These are phyloP conservation scores for Pleurotus eryngii DNA, from an alignment of 768 basidiomycete species.

Conservation along the genomic window DNA sequence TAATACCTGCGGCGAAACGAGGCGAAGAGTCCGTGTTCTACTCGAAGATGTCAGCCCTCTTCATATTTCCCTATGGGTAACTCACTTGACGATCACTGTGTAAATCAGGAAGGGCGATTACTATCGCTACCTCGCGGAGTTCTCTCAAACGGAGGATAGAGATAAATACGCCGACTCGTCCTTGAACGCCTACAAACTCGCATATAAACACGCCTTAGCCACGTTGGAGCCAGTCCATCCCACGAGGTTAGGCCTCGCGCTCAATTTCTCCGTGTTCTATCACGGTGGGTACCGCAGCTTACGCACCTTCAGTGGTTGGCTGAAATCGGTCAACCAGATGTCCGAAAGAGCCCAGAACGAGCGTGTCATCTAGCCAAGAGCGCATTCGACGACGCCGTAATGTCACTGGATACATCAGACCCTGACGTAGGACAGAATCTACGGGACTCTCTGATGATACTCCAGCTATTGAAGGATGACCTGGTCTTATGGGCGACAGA, in stretches of 20 bases:
- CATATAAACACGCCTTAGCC: slow-evolving; percentile 77
- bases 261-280: slow-evolving; percentile 95
- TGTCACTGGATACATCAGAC: slow-evolving; percentile 50
- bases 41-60: slow-evolving; percentile 88
- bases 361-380: slow-evolving; percentile 89
- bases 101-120: slow-evolving; percentile 19
- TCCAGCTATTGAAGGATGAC: slow-evolving; percentile 83
- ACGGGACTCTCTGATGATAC: slow-evolving; percentile 78
- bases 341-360: slow-evolving; percentile 78
- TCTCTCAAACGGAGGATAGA: slow-evolving; percentile 69
- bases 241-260: slow-evolving; percentile 81
- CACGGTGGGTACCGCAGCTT: slow-evolving; percentile 40
- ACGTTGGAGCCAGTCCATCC: slow-evolving; percentile 80
- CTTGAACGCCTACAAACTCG: slow-evolving; percentile 80
- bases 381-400: slow-evolving; percentile 88
- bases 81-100: not conserved
- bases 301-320: not conserved
- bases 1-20: slow-evolving; percentile 93
- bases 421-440: slow-evolving; percentile 33
- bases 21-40: slow-evolving; percentile 99
- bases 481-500: slow-evolving; percentile 83
- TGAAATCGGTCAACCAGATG: slow-evolving; percentile 39
- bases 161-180: slow-evolving; percentile 70
- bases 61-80: not conserved
- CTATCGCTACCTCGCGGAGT: slow-evolving; percentile 50